These are phyloP conservation scores for Aureobasidium sp. DNA, from an alignment of 2,329 filamentous ascomycete genomes.

Conservation along the genomic window DNA sequence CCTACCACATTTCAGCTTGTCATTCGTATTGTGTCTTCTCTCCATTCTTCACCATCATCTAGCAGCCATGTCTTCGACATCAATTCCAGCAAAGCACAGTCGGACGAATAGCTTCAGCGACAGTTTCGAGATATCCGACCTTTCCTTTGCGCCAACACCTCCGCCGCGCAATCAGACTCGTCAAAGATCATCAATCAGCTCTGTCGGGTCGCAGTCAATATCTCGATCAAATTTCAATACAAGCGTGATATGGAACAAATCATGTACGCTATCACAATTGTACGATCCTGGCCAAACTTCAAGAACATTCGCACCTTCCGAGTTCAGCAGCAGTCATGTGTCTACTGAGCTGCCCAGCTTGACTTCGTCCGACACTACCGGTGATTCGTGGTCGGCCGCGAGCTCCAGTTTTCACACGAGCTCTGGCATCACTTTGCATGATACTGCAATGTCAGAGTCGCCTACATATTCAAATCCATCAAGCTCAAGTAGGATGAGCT, in stretches of 20 bases:
- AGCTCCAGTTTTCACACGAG: slow-evolving; percentile 5
- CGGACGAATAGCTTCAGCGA: background rate
- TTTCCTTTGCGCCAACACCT: background rate
- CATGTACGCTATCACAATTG: background rate
- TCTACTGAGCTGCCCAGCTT: background rate
- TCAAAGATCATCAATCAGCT: background rate
- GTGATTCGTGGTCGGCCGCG: background rate
- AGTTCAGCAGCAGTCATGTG: background rate
- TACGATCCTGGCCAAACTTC: background rate
- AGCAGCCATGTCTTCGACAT: background rate
- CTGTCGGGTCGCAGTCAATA: background rate
- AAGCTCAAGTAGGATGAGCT: background rate
- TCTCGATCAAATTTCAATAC: background rate
- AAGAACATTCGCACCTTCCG: background rate
- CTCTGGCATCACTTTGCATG: background rate
- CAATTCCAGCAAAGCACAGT: background rate
- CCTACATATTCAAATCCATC: background rate
- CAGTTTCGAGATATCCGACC: background rate
- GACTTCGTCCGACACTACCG: background rate
- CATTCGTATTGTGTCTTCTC: background rate
- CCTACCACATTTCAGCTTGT: background rate
- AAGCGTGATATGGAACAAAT: slow-evolving; percentile 7
- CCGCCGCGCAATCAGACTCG: background rate
- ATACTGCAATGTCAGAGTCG: background rate
- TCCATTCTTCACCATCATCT: background rate